Conservation (phyloP, 192 early-diverging fungal species). For the Radiomyces spectabilis region DNA sequence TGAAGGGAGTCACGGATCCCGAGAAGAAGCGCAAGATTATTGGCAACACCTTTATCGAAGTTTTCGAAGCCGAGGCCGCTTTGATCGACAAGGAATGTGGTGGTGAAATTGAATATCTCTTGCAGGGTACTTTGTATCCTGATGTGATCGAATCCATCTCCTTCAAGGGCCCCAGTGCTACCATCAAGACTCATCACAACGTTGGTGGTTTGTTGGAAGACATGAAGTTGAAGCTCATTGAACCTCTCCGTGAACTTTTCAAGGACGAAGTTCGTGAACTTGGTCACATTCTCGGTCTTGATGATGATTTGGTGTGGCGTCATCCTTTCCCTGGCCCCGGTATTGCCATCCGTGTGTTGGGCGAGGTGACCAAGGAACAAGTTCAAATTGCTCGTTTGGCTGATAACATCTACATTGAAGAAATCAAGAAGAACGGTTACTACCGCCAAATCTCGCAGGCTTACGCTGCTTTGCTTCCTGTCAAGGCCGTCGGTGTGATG, state of each 20-base stretch:
- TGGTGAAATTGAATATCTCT: constrained; percentile 85
- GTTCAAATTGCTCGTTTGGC: constrained; percentile 93
- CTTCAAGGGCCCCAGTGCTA: constrained; percentile 98
- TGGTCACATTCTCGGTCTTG: constrained; percentile 82
- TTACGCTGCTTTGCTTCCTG: constrained; percentile 90
- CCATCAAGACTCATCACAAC: constrained; percentile 99
- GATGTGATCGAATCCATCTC: constrained; percentile 98
- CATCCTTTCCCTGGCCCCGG: constrained; percentile 99
- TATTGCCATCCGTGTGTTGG: constrained; percentile 95
- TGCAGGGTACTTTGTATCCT: constrained; percentile 97
- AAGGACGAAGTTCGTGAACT: constrained; percentile 99
- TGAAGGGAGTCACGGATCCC: constrained; percentile 91
- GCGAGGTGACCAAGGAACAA: constrained; percentile 90
- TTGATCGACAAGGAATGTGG: constrained; percentile 80
- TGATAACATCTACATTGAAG: constrained; percentile 97
- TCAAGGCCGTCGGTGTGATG: constrained; percentile 98
- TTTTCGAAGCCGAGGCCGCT: constrained; percentile 90
- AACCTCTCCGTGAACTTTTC: constrained; percentile 97
- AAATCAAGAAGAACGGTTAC: constrained; percentile 95
- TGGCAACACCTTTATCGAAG: constrained; percentile 97
- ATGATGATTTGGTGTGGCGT: constrained; percentile 94
- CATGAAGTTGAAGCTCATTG: constrained; percentile 97
- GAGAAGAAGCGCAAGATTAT: constrained; percentile 99
- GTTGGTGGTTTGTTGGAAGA: constrained; percentile 94
- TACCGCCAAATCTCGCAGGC: constrained; percentile 98